Conservation (phyloP, 2,329 filamentous ascomycete species). For the Dactylellina drechsleri region DNA sequence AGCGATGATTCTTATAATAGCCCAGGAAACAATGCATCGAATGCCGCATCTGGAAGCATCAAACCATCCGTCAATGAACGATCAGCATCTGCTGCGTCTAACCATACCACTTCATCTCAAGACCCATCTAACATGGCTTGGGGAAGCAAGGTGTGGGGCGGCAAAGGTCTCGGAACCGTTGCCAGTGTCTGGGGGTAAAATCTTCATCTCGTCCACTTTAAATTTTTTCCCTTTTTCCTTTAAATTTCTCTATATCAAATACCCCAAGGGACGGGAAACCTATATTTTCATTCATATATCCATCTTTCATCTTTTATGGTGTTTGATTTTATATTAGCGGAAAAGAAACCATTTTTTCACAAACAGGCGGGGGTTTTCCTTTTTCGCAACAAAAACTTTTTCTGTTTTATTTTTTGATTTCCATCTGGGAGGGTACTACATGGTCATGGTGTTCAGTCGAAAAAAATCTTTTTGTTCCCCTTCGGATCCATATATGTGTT, state of each 20-base stretch:
- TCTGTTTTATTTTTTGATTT: constrained; percentile 44
- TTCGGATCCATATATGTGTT: constrained; percentile 56
- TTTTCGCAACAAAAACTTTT: constrained; percentile 37
- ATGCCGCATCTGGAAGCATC: constrained; percentile 56
- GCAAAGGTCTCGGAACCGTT: constrained; percentile 58
- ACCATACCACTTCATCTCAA: constrained; percentile 56
- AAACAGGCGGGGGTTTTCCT: constrained; percentile 44
- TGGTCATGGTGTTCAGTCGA: constrained; percentile 55
- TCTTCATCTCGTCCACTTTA: constrained; percentile 9
- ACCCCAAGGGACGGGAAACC: constrained; percentile 43
- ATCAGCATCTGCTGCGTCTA: constrained; percentile 58
- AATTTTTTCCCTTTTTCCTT: constrained; percentile 14
- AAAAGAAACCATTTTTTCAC: constrained; percentile 49
- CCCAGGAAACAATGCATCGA: constrained; percentile 61
- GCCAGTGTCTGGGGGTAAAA: constrained; percentile 59
- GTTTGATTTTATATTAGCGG: constrained; percentile 55
- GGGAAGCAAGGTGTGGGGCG: constrained; percentile 59
- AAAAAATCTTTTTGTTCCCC: constrained; percentile 52
- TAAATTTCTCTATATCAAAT: constrained; percentile 36
- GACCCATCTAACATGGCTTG: constrained; percentile 57
- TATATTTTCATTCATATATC: constrained; percentile 53
- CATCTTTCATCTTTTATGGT: constrained; percentile 54
- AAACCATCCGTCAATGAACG: constrained; percentile 57
- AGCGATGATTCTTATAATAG: constrained; percentile 67
- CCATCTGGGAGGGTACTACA: constrained; percentile 55